Evolutionary conservation across 2,329 filamentous ascomycete species (phyloP), one percentile per base, ranked within the genome.

Genomic region (Aspergillus chevalieri): DNA sequence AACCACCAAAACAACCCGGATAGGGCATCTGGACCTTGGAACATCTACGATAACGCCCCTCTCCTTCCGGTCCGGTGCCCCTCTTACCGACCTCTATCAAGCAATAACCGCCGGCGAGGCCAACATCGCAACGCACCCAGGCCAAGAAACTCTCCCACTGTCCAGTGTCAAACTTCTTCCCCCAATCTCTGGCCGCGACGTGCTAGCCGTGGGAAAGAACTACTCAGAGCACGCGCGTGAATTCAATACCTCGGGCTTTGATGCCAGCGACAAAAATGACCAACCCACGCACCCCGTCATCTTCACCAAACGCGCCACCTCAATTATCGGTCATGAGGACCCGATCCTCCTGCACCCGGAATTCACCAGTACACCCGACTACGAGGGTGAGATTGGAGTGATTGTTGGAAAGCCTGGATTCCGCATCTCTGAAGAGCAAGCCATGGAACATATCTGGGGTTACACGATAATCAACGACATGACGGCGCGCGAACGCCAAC

Each of bases 191-290:
- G 72, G 70, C 6, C 69, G 78, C 21, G 78, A 81, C 57, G 64
- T 81, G 15, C 69, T 81, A 2, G 72, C 76, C 44, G 76, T 82
- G 2, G 77, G 78, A 24, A 80, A 82, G 58, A 82, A 81, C 55
- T 82, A 82, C 55, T 65, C 67, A 33, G 78, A 79, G 41, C 79
- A 82, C 57, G 79, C 79, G 1, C 76, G 73, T 47, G 78, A 82
- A 51, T 81, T 82, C 65, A 79, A 81, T 55, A 69, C 63, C 8
- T 78, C 74, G 1, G 78, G 79, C 0, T 82, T 74, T 55, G 79
- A 82, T 58, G 73, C 70, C 49, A 78, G 72, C 4, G 79, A 82
- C 55, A 81, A 80, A 54, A 65, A 70, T 0, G 78, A 78, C 48
- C 65, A 68, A 36, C 78, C 78, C 0, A 30, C 36, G 3, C 36